Base-by-base conservation (phyloP, 75 land plant species). In the Isoetes taiwanensis region DNA sequence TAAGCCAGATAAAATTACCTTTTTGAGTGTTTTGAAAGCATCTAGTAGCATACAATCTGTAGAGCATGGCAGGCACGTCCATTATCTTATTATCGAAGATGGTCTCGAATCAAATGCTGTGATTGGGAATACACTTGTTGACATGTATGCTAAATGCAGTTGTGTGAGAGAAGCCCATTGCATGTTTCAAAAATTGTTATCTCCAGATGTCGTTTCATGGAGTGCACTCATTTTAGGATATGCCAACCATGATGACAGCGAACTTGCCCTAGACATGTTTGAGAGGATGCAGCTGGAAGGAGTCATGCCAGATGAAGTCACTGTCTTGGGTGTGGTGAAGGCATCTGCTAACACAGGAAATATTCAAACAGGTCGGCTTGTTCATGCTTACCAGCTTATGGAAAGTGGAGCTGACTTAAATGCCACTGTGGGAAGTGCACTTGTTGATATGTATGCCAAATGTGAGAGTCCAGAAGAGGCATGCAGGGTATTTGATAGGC, bases 1-100 rank as follows among this genome's bases (percentile, higher is more conserved):
- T 24, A 66, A 63, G 2, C 76, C 81, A 20, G 75, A 78, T 42
- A 35, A n/a, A 27, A 65, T 83, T 1, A 78, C 50, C 60, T 83
- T 70, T 28, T 65, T 66, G 27, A 62, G 66, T 34, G 46, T 78
- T 1, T 52, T 78, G 23, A 74, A 75, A 39, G 78, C 79, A 2
- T 82, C n/a, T 25, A 31, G 5, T 6, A 31, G 14, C 21, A 8
- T 34, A 3, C 9, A 12, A n/a, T 17, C 2, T 16, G n/a, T 19
- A 8, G 2, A 16, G n/a, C 10, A 32, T 5, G 42, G 50, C 3
- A 6, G 50, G 3, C 50, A 19, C n/a, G 50, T 14, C 6, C 50
- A 43, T 16, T 17, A 43, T 43, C 3, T 5, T 43, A 5, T 43
- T 16, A 43, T 43, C 3, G 23, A 14, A 43, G 14, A 6, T 6